Base-by-base conservation (phyloP, 164 flowering plant genomes). In the Akebia trifoliata region DNA sequence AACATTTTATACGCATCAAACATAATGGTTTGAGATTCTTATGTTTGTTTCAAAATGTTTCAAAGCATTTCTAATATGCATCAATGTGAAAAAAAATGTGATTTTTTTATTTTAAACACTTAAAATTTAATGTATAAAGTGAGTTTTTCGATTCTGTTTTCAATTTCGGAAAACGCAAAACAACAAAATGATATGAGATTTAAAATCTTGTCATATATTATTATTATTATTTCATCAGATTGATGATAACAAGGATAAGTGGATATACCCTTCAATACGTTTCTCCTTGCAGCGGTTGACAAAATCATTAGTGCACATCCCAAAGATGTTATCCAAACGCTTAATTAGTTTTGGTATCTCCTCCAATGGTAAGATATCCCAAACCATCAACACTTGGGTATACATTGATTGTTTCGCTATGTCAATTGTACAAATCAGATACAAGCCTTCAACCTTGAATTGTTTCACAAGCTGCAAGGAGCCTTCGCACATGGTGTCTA, bases 341-440 rank as follows among this genome's bases (percentile, higher is more conserved):
- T 74, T 80, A 29, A 67, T 65, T 35, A 85, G 67, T 64, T 78
- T 79, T 1, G 76, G 70, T 6, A 82, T 56, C 55, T 78, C 95
- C 37, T 69, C 84, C 24, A 70, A 39, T 5, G 86, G 83, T 62
- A 87, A 55, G 25, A 87, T 58, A 62, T 86, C 87, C 97, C 97
- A 89, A 22, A 80, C 69, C 71, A 69, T 86, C 68, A 85, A 44
- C 21, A 83, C 82, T 68, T 85, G 92, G 14, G 24, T 45, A 49
- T 79, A 78, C 4, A 28, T 34, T 21, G 57, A 43, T 35, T 76
- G 72, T 59, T 83, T 83, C 18, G 39, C 53, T 3, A 81, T 65
- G 32, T 85, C 92, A 65, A 67, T 56, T 3, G 87, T 62, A 59
- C 84, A 72, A 46, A 86, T 43, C 39, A 81, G 32, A 63, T 77